Evolutionary conservation across 1,284 basidiomycete genomes (phyloP), one percentile per base, ranked within the genome.

Genomic region (Irpex sp.): DNA sequence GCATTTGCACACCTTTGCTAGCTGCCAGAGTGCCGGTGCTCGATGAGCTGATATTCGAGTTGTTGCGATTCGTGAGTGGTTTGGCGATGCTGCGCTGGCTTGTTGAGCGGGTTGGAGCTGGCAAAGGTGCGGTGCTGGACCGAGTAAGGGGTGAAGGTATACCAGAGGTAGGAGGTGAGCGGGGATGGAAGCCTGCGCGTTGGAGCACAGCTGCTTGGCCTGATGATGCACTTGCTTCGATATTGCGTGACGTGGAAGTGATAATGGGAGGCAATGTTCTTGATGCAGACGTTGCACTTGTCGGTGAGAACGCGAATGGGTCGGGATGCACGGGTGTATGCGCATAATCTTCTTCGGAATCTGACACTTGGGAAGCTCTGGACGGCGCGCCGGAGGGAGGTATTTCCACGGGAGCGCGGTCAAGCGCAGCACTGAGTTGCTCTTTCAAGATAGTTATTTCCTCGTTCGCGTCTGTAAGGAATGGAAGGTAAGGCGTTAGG

Each of bases 381-480:
- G 71, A 68, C 21, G 69, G 53, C 7, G 70, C 57, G 17, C 72
- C 72, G 17, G 66, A 68, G 8, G 73, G 70, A 17, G 73, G 69
- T 61, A 60, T 63, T 63, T 63, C 66, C 43, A 59, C 72, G 13
- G 74, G 70, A 33, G 70, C 69, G 21, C 74, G 75, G 36, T 74
- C 69, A 15, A 76, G 74, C 64, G 80, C 73, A 67, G 79, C 70
- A 61, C 79, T 72, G 57, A 91, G 69, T 67, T 94, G 92, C 68
- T 94, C 91, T 72, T 87, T 89, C 58, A 97, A 78, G 58, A 95
- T 90, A 26, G 87, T 85, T 37, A 93, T 84, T 75, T 98, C 95
- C 65, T 90, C 90, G 67, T 89, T 92, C 64, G 93, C 87, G 78
- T 95, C 93, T 94, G 67, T 55, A 54, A 65, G 61, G 59, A 59